Evolutionary conservation across 1,284 basidiomycete genomes (phyloP).

Genomic region (Cutaneotrichosporon spelunceum): DNA sequence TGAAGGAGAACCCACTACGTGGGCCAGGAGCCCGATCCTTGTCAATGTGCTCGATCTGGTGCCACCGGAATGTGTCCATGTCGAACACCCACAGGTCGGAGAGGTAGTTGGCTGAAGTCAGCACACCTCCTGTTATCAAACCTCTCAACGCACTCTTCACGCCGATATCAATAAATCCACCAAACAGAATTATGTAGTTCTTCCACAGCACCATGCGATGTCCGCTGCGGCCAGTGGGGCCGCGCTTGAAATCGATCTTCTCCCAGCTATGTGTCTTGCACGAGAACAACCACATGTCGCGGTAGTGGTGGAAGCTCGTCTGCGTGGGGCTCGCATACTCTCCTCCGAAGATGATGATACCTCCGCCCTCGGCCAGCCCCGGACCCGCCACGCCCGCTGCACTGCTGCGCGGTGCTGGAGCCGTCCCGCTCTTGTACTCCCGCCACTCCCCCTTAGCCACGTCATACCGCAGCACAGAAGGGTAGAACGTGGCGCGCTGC

Average conservation of each 20-base stretch:
- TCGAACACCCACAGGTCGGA: slow-evolving; percentile 88
- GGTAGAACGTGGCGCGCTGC: slow-evolving; percentile 58
- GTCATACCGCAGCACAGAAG: slow-evolving; percentile 25
- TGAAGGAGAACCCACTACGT: slow-evolving; percentile 81
- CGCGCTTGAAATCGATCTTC: slow-evolving; percentile 78
- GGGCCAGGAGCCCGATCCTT: slow-evolving; percentile 68
- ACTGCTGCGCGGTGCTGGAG: slow-evolving; percentile 77
- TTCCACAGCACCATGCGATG: slow-evolving; percentile 91
- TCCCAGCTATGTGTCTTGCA: slow-evolving; percentile 70
- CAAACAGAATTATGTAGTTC: slow-evolving; percentile 78
- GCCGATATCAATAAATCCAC: slow-evolving; percentile 81
- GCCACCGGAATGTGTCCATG: slow-evolving; percentile 83
- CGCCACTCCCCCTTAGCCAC: slow-evolving; percentile 72
- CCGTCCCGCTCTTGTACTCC: slow-evolving; percentile 73
- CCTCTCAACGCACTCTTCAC: slow-evolving; percentile 58
- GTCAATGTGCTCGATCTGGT: slow-evolving; percentile 69
- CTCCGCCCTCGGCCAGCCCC: slow-evolving; percentile 64
- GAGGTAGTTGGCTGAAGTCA: slow-evolving; percentile 67
- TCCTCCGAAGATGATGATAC: slow-evolving; percentile 82
- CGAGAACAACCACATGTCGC: slow-evolving; percentile 60
- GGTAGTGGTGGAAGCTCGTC: slow-evolving; percentile 85
- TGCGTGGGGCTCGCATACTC: slow-evolving; percentile 83
- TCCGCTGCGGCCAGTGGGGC: slow-evolving; percentile 77
- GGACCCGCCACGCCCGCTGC: slow-evolving; percentile 73
- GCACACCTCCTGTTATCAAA: neutral